Evolutionary conservation across 225 moss, liverwort and hornwort species (phyloP).

Genomic region (Marchantia paleacea): DNA sequence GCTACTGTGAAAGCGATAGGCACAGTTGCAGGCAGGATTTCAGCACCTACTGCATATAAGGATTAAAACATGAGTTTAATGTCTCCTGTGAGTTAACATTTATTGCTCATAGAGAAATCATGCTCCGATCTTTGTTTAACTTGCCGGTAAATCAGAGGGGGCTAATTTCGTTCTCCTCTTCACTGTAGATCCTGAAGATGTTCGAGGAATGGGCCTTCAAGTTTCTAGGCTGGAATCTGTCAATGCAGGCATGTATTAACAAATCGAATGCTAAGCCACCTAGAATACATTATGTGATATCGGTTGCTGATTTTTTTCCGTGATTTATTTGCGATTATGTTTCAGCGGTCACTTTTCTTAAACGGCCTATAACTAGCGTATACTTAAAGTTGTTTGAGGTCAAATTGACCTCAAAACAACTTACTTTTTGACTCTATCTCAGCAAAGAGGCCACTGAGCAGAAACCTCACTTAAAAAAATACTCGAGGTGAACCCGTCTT

Average conservation of each 20-base stretch:
- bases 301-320: not conserved
- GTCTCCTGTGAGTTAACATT: too few species aligned
- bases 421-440: too few species aligned
- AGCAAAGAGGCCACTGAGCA: too few species aligned
- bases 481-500: not conserved
- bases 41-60: too few species aligned
- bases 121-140: not conserved
- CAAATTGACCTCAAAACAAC: too few species aligned
- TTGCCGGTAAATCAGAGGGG: not conserved
- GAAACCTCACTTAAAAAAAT: too few species aligned
- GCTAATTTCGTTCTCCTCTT: not conserved
- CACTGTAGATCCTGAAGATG: conserved; percentile 72
- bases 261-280: too few species aligned
- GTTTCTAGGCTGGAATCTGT: conserved; percentile 75
- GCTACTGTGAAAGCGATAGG: too few species aligned
- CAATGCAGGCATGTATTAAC: conserved; percentile 43
- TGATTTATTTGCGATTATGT: not conserved
- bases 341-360: not conserved
- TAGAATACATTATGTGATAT: not conserved
- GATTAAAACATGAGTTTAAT: too few species aligned
- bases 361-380: not conserved
- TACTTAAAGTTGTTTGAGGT: not conserved
- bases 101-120: too few species aligned
- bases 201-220: conserved; percentile 96
- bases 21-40: too few species aligned